Evolutionary conservation across 2,329 filamentous ascomycete genomes (phyloP).

Genomic region (Fusarium anguioides): DNA sequence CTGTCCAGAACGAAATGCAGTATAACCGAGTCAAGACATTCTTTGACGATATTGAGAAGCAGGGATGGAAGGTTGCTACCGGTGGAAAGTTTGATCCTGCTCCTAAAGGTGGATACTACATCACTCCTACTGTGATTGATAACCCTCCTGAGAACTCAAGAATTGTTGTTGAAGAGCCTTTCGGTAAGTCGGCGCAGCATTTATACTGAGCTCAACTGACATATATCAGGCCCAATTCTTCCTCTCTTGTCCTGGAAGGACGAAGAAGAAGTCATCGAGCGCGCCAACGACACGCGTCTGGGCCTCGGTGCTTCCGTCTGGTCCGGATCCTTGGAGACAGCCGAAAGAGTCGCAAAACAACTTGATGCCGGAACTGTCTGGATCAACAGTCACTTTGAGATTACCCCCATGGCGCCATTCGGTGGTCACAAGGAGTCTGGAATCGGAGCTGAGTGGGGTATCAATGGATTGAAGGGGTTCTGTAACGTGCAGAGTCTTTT

Average conservation of each 20-base stretch:
- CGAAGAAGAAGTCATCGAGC: slow-evolving; percentile 69
- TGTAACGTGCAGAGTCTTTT: slow-evolving; percentile 43
- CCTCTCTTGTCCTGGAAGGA: slow-evolving; percentile 70
- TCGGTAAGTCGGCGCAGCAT: slow-evolving; percentile 45
- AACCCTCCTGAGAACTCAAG: slow-evolving; percentile 67
- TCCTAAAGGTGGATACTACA: slow-evolving; percentile 62
- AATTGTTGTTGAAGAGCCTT: slow-evolving; percentile 66
- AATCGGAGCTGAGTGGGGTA: slow-evolving; percentile 56
- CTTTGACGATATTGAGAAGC: slow-evolving; percentile 64
- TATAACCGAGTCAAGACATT: slow-evolving; percentile 61
- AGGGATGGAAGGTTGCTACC: slow-evolving; percentile 55
- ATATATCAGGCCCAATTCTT: slow-evolving; percentile 61
- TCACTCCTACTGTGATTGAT: slow-evolving; percentile 68
- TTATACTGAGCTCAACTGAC: neutral
- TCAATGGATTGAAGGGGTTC: slow-evolving; percentile 52
- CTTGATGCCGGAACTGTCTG: slow-evolving; percentile 69
- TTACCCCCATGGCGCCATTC: slow-evolving; percentile 50
- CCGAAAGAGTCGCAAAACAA: slow-evolving; percentile 61
- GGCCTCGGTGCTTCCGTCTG: slow-evolving; percentile 69
- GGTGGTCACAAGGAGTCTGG: slow-evolving; percentile 59
- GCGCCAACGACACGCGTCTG: slow-evolving; percentile 65
- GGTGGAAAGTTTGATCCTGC: slow-evolving; percentile 40
- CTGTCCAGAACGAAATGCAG: slow-evolving; percentile 73
- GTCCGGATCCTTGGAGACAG: slow-evolving; percentile 61
- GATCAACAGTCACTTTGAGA: slow-evolving; percentile 68